A percentile compares a stretch with the other conserved stretches of the same genome.
Conservation (phyloP, 1,284 basidiomycete genomes). For the Cutaneotrichosporon curvatum region DNA sequence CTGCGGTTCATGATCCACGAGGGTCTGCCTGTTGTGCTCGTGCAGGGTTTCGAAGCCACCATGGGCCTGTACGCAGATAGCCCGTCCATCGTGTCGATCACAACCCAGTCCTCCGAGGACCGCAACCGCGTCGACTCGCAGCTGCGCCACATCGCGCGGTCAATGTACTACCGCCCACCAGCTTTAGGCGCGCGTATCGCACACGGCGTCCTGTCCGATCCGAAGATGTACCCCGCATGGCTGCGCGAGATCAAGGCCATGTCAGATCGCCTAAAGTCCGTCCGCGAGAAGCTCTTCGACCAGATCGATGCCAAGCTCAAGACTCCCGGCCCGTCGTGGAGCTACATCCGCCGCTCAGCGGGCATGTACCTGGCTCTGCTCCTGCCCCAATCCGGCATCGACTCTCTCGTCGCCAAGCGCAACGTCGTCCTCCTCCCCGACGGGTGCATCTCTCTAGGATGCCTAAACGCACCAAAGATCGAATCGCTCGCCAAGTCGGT, state of each 20-base stretch:
- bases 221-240: conserved; percentile 55
- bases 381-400: conserved; percentile 29
- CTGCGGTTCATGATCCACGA: conserved; percentile 44
- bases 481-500: conserved; percentile 37
- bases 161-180: conserved; percentile 39
- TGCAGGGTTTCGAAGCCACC: conserved; percentile 43
- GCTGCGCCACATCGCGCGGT: conserved; percentile 33
- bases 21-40: conserved; percentile 40
- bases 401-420: conserved; percentile 33
- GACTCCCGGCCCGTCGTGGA: conserved; percentile 81
- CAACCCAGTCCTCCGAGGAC: conserved; percentile 30
- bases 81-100: conserved; percentile 41
- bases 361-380: conserved; percentile 45
- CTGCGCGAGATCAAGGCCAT: conserved; percentile 83
- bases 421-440: conserved; percentile 41
- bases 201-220: conserved; percentile 36
- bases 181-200: conserved; percentile 44
- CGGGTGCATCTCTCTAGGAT: conserved; percentile 42
- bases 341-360: conserved; percentile 63
- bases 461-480: conserved; percentile 40
- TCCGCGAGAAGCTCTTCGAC: conserved; percentile 72
- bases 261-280: conserved; percentile 83
- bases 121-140: conserved; percentile 39
- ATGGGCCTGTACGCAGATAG: conserved; percentile 45
- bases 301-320: conserved; percentile 68